A percentile compares a stretch with the other conserved stretches of the same genome.
These are phyloP conservation scores for Pseudoneurospora amorphoporcata DNA, from an alignment of 495 filamentous ascomycete genomes.

Conservation along the genomic window DNA sequence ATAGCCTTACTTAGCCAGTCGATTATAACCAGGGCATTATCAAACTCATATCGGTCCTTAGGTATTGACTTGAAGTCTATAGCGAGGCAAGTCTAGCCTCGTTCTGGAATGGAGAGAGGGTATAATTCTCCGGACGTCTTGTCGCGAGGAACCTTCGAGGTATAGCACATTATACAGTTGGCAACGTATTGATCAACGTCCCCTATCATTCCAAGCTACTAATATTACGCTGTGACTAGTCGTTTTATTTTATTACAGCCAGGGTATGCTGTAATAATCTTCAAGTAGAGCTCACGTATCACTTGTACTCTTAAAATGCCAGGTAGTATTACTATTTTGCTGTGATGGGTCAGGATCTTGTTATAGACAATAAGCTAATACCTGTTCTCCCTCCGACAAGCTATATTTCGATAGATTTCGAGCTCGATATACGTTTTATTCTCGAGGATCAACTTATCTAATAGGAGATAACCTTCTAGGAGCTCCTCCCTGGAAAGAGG, in stretches of 20 bases:
- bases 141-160: not conserved
- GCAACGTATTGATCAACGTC: not conserved
- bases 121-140: not conserved
- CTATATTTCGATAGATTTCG: no score
- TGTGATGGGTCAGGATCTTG: no score
- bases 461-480: accelerated
- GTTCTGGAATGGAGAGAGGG: no score
- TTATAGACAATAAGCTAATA: no score
- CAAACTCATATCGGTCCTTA: not conserved
- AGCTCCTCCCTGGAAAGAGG: no score
- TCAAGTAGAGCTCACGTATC: not conserved
- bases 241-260: not conserved
- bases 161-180: not conserved
- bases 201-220: not conserved
- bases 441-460: no score
- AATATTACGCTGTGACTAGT: not conserved
- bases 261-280: not conserved
- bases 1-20: no score
- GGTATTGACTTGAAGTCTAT: conserved; percentile 4
- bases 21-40: not conserved
- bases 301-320: not conserved
- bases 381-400: no score
- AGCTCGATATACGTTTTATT: no score
- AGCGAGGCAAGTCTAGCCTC: no score
- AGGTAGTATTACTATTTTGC: not conserved